phyloP scores from a whole-genome alignment of 1,284 basidiomycete species.

The Irpex sp. region DNA sequence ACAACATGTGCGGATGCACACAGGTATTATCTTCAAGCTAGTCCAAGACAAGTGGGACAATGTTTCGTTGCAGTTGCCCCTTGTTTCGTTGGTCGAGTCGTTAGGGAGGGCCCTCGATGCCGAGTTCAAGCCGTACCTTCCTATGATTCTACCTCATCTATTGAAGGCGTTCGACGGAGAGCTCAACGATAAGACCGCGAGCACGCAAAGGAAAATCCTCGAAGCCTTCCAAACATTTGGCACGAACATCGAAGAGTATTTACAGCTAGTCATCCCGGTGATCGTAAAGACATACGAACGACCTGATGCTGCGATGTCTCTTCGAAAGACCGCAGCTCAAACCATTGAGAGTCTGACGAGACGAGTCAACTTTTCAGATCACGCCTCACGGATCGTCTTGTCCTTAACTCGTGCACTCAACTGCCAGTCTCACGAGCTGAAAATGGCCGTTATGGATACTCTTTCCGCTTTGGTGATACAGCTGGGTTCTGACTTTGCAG shows the following conservation, averaged over 20 bases:
- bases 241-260: constrained; percentile 94
- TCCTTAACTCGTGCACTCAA: constrained; percentile 89
- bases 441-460: constrained; percentile 89
- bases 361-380: constrained; percentile 98
- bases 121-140: constrained; percentile 98
- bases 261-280: constrained; percentile 94
- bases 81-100: constrained; percentile 91
- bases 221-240: constrained; percentile 95
- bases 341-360: constrained; percentile 90
- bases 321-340: constrained; percentile 82
- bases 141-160: constrained; percentile 85
- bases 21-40: constrained; percentile 76
- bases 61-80: constrained; percentile 80
- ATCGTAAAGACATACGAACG: constrained; percentile 92
- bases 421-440: constrained; percentile 75
- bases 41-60: constrained; percentile 91
- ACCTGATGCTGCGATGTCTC: constrained; percentile 62
- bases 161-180: constrained; percentile 90
- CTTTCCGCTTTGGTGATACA: constrained; percentile 90
- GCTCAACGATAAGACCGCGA: constrained; percentile 69
- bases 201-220: constrained; percentile 86
- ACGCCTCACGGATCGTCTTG: constrained; percentile 95
- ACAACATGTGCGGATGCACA: constrained; percentile 94
- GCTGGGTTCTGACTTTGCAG: constrained; percentile 93
- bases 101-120: constrained; percentile 95